Evolutionary conservation across 768 basidiomycete genomes (phyloP).

Genomic region (Gloeophyllum trabeum): DNA sequence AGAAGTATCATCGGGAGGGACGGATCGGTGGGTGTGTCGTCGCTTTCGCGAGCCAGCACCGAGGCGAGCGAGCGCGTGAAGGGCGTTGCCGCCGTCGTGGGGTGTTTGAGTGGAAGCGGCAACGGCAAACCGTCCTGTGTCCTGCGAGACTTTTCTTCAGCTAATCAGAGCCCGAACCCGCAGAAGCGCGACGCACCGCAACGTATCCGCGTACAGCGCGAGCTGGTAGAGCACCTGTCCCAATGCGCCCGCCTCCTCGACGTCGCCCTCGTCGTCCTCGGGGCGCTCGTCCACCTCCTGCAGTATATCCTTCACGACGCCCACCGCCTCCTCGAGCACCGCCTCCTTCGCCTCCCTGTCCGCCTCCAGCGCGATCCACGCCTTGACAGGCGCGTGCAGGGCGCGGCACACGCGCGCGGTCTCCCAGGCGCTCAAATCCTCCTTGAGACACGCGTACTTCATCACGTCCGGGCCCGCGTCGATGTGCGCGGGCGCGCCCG

Average conservation of each 20-base stretch:
- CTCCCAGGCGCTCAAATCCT: conserved; percentile 59
- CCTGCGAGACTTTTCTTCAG: conserved; percentile 16
- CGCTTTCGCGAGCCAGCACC: conserved; percentile 51
- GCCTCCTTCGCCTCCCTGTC: conserved; percentile 12
- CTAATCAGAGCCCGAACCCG: conserved; percentile 1
- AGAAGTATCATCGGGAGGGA: conserved; percentile 54
- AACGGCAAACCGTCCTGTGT: conserved; percentile 31
- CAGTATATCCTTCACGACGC: conserved; percentile 59
- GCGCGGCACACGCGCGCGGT: conserved; percentile 43
- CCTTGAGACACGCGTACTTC: conserved; percentile 65
- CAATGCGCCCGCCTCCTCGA: conserved; percentile 56
- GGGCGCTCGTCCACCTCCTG: conserved; percentile 53
- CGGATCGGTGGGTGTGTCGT: conserved; percentile 40
- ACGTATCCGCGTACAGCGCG: conserved; percentile 40
- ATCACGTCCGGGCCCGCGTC: conserved; percentile 53
- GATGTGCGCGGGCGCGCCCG: conserved; percentile 48
- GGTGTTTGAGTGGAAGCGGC: conserved; percentile 41
- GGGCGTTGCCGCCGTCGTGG: conserved; percentile 42
- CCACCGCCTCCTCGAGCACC: conserved; percentile 59
- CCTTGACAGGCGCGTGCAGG: conserved; percentile 40
- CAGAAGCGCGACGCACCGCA: conserved; percentile 40
- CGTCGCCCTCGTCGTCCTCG: conserved; percentile 51
- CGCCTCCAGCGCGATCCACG: conserved; percentile 33
- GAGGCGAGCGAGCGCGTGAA: conserved; percentile 52
- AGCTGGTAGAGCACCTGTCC: conserved; percentile 52